Base-by-base conservation (phyloP, 306 rosid genomes). In the Cercis canadensis region DNA sequence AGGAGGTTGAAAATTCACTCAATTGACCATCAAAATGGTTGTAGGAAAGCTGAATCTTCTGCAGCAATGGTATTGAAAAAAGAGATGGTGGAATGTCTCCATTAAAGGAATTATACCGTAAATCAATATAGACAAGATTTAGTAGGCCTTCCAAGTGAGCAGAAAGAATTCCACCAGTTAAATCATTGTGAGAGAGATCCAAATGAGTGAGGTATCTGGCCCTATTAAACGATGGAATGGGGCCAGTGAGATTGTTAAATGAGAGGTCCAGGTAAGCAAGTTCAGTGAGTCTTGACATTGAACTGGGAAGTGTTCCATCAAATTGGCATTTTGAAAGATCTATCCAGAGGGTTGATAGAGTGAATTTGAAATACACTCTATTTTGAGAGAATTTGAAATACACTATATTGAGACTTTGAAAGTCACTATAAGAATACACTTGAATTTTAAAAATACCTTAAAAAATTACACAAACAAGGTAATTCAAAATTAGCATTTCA, bases 151-250 rank as follows among this genome's bases (percentile, higher is more conserved):
- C 21, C 21, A 46, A 69, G 17, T 53, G 6, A 40, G 21, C 32
- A 0, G 57, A 63, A 5, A 32, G 1, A 4, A 74, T 6, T 3
- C 4, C 49, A 3, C 51, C 72, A 0, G 0, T 18, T 5, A 74
- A 8, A 16, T 41, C 4, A 19, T 74, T 63, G 8, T 5, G 0
- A 17, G 72, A 54, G 11, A 74, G 33, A 8, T 63, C 34, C 19
- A 74, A 53, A 0, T 16, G 6, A 9, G 9, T 10, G 5, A 74
- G 65, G 0, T 63, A 54, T 13, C 24, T 62, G 34, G 62, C 31
- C 53, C 4, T 10, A 13, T 12, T 24, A 64, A 69, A 68, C 40
- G 75, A 5, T 59, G 80, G 81, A 9, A 76, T 11, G 18, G 43
- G 4, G 5, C 81, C 60, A 0, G 0, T 63, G 46, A 70, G 64